A percentile compares a stretch with the other conserved stretches of the same genome.
Conservation (phyloP, 2,329 filamentous ascomycete genomes). For the Aspergillus novoparasiticus region DNA sequence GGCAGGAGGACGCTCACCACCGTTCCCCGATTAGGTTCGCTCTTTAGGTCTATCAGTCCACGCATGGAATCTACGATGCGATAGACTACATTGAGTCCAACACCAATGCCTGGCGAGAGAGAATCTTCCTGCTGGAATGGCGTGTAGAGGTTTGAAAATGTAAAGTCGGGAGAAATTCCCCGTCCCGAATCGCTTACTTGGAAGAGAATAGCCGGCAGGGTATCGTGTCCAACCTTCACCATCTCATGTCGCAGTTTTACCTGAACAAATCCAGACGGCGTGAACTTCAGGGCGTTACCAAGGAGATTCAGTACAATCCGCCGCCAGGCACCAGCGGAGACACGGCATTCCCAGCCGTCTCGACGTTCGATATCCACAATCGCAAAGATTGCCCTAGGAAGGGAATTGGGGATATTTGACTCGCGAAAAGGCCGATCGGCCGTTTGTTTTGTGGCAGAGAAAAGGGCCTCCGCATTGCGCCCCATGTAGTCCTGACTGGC, state of each 20-base stretch:
- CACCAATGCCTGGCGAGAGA: slow-evolving; percentile 8
- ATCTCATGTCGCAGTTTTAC: neutral
- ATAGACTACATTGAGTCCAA: slow-evolving; percentile 12
- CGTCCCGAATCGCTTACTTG: neutral
- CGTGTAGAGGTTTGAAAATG: slow-evolving; percentile 5
- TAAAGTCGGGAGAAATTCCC: neutral
- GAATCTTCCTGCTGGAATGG: slow-evolving; percentile 15
- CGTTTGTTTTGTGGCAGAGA: neutral
- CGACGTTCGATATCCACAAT: neutral
- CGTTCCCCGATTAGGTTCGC: neutral
- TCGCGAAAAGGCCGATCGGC: neutral
- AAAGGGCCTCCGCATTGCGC: neutral
- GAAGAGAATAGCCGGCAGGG: neutral
- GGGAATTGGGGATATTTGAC: neutral
- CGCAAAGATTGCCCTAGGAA: neutral
- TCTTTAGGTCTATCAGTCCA: slow-evolving; percentile 3
- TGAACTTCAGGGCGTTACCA: neutral
- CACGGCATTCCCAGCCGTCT: neutral
- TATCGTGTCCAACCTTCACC: neutral
- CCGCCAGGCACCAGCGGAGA: neutral
- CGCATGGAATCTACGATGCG: slow-evolving; percentile 9
- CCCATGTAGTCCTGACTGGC: neutral
- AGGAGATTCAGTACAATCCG: neutral
- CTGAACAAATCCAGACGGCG: neutral
- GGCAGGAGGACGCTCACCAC: neutral